Evolutionary conservation across 345 rosid genomes (phyloP).

Genomic region (Eucalyptus fibrosa): DNA sequence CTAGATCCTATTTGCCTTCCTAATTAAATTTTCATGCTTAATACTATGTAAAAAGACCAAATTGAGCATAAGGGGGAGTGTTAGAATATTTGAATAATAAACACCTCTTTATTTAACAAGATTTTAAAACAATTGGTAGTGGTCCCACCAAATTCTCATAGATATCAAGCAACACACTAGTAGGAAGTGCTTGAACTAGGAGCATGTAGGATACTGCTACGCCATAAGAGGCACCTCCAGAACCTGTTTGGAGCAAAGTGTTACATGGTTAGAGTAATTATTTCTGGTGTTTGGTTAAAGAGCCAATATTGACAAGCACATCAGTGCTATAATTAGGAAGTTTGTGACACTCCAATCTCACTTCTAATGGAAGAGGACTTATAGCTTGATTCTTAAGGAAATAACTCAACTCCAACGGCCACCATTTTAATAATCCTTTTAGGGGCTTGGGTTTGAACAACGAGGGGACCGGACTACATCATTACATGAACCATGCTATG

Average conservation of each 20-base stretch:
- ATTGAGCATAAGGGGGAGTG: too few relatives aligned
- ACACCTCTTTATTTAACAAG: too few relatives aligned
- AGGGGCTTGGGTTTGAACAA: neutral
- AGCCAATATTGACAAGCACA: neutral
- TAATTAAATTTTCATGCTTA: rapidly evolving
- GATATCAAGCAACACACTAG: neutral
- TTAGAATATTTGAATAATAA: too few relatives aligned
- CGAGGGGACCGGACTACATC: neutral
- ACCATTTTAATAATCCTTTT: neutral
- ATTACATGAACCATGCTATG: neutral
- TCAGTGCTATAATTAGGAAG: neutral
- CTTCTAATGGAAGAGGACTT: neutral
- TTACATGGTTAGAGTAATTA: neutral
- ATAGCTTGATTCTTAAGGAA: neutral
- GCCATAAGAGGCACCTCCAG: neutral
- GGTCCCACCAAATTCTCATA: too few relatives aligned
- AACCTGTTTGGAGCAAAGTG: neutral
- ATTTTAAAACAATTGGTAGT: too few relatives aligned
- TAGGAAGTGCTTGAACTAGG: neutral
- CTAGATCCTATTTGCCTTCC: rapidly evolving
- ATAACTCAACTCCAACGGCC: neutral
- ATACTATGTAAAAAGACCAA: too few relatives aligned
- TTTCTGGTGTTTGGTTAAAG: neutral
- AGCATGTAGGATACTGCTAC: neutral
- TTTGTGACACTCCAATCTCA: neutral